phyloP scores from a whole-genome alignment of 176 grass and related monocot species.

The Metroxylon sagu region DNA sequence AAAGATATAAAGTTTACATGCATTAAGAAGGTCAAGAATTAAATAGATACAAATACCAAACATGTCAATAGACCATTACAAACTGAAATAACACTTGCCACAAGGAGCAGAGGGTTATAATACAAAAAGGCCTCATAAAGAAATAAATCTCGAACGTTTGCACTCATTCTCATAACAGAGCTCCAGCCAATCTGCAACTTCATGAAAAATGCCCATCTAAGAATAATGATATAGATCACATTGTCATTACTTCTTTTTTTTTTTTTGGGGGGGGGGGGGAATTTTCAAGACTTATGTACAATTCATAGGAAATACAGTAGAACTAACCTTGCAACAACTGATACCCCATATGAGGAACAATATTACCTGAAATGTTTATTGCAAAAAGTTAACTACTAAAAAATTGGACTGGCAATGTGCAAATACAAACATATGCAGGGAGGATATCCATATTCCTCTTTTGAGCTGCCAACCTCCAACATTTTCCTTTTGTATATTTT shows the following conservation, averaged over 20 bases:
- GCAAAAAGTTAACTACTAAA: too few relatives aligned
- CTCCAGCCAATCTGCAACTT: slow-evolving; percentile 73
- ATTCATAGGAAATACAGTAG: background rate
- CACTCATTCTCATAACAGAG: slow-evolving; percentile 96
- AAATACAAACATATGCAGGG: too few relatives aligned
- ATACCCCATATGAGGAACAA: slow-evolving; percentile 89
- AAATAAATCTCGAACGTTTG: slow-evolving; percentile 76
- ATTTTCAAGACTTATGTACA: too few relatives aligned
- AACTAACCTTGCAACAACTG: slow-evolving; percentile 81
- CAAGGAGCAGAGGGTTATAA: slow-evolving; percentile 92
- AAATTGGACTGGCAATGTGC: too few relatives aligned
- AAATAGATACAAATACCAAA: too few relatives aligned
- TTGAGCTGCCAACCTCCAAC: too few relatives aligned
- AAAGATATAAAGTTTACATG: slow-evolving; percentile 7
- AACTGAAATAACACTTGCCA: slow-evolving; percentile 35
- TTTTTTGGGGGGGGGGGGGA: too few relatives aligned
- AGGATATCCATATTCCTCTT: too few relatives aligned
- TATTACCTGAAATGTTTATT: slow-evolving; percentile 47
- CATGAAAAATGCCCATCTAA: slow-evolving; percentile 5
- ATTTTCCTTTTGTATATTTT: too few relatives aligned
- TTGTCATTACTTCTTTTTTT: too few relatives aligned
- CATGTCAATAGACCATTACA: too few relatives aligned
- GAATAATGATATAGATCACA: background rate
- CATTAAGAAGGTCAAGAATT: background rate
- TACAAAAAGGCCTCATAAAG: slow-evolving; percentile 94